These are phyloP conservation scores for Schizosaccharomyces versatilis DNA, from an alignment of 1,139 yeast genomes.

Conservation along the genomic window DNA sequence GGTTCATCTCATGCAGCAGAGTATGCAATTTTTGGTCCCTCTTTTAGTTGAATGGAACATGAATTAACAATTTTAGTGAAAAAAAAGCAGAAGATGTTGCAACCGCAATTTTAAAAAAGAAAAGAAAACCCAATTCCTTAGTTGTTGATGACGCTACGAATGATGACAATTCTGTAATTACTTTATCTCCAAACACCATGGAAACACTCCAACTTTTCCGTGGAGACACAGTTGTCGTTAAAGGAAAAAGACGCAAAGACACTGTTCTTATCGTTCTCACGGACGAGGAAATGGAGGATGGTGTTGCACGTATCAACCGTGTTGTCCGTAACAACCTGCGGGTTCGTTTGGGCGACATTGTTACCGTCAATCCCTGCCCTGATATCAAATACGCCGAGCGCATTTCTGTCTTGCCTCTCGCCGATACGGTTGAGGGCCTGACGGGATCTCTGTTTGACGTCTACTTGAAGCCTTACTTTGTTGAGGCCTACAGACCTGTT, in stretches of 20 bases:
- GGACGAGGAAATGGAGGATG: conserved; percentile 92
- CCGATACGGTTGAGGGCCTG: conserved; percentile 93
- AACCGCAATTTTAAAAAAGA: conserved; percentile 87
- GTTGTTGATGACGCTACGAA: conserved; percentile 92
- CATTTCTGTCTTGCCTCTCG: conserved; percentile 88
- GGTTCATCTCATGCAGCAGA: not conserved
- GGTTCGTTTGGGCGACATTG: conserved; percentile 79
- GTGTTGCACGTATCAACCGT: conserved; percentile 81
- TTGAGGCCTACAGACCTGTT: conserved; percentile 96
- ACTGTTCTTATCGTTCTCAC: conserved; percentile 86
- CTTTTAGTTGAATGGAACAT: not conserved
- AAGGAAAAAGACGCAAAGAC: conserved; percentile 95
- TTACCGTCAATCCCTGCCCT: conserved; percentile 85
- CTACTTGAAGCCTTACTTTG: conserved; percentile 89
- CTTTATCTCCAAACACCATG: conserved; percentile 89
- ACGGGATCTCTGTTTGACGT: conserved; percentile 96
- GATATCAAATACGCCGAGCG: conserved; percentile 72
- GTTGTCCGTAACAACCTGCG: conserved; percentile 89
- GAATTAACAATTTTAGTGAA: not conserved
- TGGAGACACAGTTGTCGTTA: conserved; percentile 91
- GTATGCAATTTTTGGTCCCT: not conserved
- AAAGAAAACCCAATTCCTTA: conserved; percentile 85
- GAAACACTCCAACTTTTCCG: conserved; percentile 84
- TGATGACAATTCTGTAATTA: conserved; percentile 90
- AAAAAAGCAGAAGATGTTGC: conserved; percentile 24